Conservation (phyloP, 2,329 filamentous ascomycete genomes). For the Penicillium sp. region DNA sequence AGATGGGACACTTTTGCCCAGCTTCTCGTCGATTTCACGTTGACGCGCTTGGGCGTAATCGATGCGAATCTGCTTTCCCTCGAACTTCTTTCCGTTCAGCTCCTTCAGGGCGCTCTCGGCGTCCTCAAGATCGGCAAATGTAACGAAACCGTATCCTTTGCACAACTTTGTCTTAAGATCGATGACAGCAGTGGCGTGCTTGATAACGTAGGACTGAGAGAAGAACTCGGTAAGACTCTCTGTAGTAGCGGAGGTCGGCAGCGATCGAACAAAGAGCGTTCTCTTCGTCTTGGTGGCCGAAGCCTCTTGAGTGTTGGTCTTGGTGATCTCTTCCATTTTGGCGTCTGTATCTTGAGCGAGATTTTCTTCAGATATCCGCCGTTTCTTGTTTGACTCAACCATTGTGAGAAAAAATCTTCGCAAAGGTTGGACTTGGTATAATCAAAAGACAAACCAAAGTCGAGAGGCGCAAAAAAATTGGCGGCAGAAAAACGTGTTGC, state of each 20-base stretch:
- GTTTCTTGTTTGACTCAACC: slow-evolving; percentile 37
- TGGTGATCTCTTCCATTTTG: slow-evolving; percentile 21
- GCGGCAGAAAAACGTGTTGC: slow-evolving; percentile 34
- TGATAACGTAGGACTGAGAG: slow-evolving; percentile 89
- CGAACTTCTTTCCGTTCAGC: slow-evolving; percentile 72
- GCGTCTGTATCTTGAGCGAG: slow-evolving; percentile 16
- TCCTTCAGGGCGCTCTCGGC: slow-evolving; percentile 76
- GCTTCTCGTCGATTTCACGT: slow-evolving; percentile 59
- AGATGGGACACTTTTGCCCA: slow-evolving; percentile 41
- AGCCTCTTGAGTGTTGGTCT: slow-evolving; percentile 19
- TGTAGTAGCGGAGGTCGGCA: slow-evolving; percentile 74
- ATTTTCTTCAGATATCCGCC: slow-evolving; percentile 32
- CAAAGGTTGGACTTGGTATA: slow-evolving; percentile 7
- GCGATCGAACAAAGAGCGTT: slow-evolving; percentile 86
- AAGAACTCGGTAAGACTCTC: slow-evolving; percentile 85
- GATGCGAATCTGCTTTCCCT: slow-evolving; percentile 77
- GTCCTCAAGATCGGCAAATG: slow-evolving; percentile 91
- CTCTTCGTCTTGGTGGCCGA: slow-evolving; percentile 43
- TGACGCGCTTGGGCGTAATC: slow-evolving; percentile 86
- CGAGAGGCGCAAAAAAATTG: slow-evolving; percentile 28
- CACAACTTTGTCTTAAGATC: slow-evolving; percentile 84
- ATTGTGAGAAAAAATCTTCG: slow-evolving; percentile 19
- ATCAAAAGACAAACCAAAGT: neutral
- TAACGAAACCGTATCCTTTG: slow-evolving; percentile 94
- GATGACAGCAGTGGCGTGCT: slow-evolving; percentile 88